Evolutionary conservation across 257 asterid genomes (phyloP).

Genomic region (Vinca minor): DNA sequence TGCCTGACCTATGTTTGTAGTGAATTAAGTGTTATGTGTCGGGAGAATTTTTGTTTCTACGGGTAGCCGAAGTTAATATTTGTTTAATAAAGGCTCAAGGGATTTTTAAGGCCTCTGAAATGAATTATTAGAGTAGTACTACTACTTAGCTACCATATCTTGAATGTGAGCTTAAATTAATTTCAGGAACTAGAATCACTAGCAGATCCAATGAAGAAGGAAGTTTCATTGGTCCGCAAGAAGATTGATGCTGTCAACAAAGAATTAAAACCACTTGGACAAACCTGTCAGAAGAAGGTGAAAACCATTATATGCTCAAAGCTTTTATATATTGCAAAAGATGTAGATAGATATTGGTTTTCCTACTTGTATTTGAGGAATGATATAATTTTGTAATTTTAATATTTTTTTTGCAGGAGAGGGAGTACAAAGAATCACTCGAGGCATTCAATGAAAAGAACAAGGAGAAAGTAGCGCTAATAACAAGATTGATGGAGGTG

Average conservation of each 20-base stretch:
- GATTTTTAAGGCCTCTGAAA: not conserved
- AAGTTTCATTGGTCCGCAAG: conserved; percentile 68
- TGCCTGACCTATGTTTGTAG: too few species aligned
- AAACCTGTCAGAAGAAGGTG: conserved; percentile 94
- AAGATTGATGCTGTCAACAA: conserved; percentile 75
- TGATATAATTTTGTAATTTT: too few species aligned
- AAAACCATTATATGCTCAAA: not conserved
- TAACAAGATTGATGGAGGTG: conserved; percentile 96
- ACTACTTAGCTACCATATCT: not conserved
- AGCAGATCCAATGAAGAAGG: conserved; percentile 90
- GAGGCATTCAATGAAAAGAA: conserved; percentile 94
- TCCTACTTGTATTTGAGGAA: too few species aligned
- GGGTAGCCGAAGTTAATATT: not conserved
- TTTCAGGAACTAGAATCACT: conserved; percentile 76
- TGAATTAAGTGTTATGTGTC: not conserved
- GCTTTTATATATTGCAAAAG: not conserved
- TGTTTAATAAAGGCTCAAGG: not conserved
- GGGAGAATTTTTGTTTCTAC: not conserved
- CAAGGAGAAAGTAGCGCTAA: conserved; percentile 88
- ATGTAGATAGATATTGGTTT: not conserved
- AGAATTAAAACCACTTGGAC: conserved; percentile 87
- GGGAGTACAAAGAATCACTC: conserved; percentile 95
- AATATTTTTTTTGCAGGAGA: conserved; percentile 61
- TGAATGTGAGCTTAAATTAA: conserved; percentile 4
- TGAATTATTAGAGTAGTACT: not conserved